Conservation (phyloP, 2,329 filamentous ascomycete species). For the Colletotrichum coccodes region DNA sequence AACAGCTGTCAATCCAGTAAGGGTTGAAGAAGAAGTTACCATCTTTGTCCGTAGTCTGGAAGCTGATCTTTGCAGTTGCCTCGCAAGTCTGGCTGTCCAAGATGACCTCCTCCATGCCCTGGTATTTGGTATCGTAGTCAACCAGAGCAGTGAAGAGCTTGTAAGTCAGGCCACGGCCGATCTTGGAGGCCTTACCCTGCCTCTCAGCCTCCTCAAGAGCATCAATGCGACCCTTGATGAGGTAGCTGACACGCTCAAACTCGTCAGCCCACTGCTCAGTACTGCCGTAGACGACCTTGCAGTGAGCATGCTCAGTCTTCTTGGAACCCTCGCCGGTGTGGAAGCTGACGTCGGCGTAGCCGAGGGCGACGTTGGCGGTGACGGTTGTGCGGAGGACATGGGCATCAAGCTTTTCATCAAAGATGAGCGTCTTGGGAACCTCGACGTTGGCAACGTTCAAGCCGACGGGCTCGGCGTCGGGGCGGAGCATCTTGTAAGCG, state of each 20-base stretch:
- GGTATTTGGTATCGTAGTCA: constrained; percentile 64
- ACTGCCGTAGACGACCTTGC: constrained; percentile 68
- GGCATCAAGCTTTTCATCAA: constrained; percentile 52
- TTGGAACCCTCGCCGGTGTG: constrained; percentile 68
- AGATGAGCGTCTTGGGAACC: constrained; percentile 76
- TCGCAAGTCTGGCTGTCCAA: constrained; percentile 58
- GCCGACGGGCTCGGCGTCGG: constrained; percentile 64
- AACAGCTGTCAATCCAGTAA: constrained; percentile 68
- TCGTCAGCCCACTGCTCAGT: constrained; percentile 70
- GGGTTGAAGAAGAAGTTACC: constrained; percentile 67
- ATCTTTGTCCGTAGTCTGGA: constrained; percentile 58
- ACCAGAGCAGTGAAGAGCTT: constrained; percentile 71
- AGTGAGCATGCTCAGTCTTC: constrained; percentile 69
- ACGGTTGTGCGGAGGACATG: constrained; percentile 72
- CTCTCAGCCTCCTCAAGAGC: constrained; percentile 68
- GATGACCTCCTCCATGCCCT: constrained; percentile 68
- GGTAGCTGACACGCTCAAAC: constrained; percentile 74
- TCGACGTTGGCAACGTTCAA: constrained; percentile 75
- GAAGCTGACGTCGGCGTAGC: constrained; percentile 66
- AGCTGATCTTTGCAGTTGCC: constrained; percentile 53
- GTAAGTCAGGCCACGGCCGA: constrained; percentile 81
- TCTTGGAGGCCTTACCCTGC: constrained; percentile 75
- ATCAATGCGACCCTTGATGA: constrained; percentile 73
- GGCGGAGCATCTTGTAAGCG: constrained; percentile 69
- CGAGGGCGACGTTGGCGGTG: constrained; percentile 66